Evolutionary conservation across 2,329 filamentous ascomycete genomes (phyloP).

Genomic region (Epichloe glyceriae): DNA sequence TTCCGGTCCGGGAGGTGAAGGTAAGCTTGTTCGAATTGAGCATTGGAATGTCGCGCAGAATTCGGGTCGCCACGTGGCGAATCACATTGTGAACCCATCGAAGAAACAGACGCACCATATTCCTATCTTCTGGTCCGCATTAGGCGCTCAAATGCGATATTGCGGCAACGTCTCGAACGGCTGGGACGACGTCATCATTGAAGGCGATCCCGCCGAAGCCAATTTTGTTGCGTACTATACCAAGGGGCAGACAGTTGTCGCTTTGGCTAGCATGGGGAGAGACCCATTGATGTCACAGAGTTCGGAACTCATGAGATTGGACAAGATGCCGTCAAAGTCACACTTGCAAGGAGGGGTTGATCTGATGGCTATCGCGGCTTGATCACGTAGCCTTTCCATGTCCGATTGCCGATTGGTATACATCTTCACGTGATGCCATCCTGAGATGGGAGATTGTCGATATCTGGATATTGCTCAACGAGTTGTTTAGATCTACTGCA

Average conservation of each 20-base stretch:
- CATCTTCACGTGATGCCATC: too few relatives aligned
- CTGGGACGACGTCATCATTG: constrained; percentile 74
- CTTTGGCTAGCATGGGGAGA: constrained; percentile 79
- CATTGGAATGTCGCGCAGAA: constrained; percentile 99
- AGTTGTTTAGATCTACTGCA: too few relatives aligned
- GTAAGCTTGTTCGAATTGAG: constrained; percentile 69
- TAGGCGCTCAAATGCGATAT: constrained; percentile 82
- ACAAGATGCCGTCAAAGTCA: constrained; percentile 71
- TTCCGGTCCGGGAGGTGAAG: constrained; percentile 71
- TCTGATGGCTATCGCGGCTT: constrained; percentile 27
- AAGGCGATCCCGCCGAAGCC: constrained; percentile 61
- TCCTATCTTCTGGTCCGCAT: constrained; percentile 91
- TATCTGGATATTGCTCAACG: too few relatives aligned
- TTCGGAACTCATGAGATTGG: constrained; percentile 71
- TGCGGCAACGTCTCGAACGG: constrained; percentile 74
- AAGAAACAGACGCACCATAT: constrained; percentile 60
- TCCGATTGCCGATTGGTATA: neutral
- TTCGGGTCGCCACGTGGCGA: constrained; percentile 66
- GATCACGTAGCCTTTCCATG: neutral
- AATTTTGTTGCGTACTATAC: constrained; percentile 87
- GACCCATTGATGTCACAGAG: constrained; percentile 78
- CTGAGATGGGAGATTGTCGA: too few relatives aligned
- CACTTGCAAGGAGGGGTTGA: constrained; percentile 54
- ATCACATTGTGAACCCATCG: constrained; percentile 55
- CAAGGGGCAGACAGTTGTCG: constrained; percentile 74